These are phyloP conservation scores for Avicennia marina DNA, from an alignment of 257 asterid species.

Conservation along the genomic window DNA sequence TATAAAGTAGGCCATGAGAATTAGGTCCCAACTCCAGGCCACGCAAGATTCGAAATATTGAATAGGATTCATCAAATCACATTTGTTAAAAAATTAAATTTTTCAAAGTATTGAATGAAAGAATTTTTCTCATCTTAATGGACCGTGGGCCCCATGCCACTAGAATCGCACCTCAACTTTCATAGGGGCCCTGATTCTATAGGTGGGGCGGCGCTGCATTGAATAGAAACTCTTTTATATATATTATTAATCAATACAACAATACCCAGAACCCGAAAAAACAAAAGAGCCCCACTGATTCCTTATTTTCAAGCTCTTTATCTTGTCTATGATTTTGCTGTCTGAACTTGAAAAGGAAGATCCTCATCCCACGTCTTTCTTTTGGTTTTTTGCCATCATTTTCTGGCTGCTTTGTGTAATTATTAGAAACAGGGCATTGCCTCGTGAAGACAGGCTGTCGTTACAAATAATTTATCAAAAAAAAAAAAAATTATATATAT, in stretches of 20 bases:
- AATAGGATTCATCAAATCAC: too few relatives aligned
- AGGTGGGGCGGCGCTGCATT: slow-evolving; percentile 1
- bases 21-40: not conserved
- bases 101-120: too few relatives aligned
- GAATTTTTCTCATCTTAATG: too few relatives aligned
- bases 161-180: not conserved
- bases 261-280: not conserved
- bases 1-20: not conserved
- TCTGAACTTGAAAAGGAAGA: not conserved
- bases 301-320: not conserved
- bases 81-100: too few relatives aligned
- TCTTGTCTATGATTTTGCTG: not conserved
- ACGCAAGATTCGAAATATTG: too few relatives aligned
- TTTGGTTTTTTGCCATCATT: not conserved
- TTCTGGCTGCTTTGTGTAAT: not conserved
- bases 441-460: too few relatives aligned
- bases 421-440: too few relatives aligned
- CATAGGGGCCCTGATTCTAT: not conserved
- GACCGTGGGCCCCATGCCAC: not conserved
- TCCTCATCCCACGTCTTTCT: not conserved
- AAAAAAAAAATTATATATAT: too few relatives aligned
- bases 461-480: too few relatives aligned
- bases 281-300: too few relatives aligned
- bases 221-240: not conserved
- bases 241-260: too few relatives aligned